Percentiles rank a stretch among this genome's conserved stretches.
Evolutionary conservation across 176 grass and related monocot species (phyloP).

Genomic region (Aegilops tauschii): DNA sequence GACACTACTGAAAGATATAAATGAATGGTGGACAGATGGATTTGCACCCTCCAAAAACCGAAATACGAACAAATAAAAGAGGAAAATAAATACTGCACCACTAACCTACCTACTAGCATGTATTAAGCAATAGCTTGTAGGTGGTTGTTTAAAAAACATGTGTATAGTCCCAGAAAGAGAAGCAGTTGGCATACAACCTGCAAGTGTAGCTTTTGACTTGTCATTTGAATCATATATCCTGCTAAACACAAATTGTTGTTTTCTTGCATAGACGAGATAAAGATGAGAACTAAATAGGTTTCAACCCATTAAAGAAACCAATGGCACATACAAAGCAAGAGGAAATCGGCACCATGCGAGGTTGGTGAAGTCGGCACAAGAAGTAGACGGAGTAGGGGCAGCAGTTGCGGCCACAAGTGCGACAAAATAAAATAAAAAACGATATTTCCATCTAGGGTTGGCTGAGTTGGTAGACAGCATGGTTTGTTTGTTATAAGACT

Average conservation of each 20-base stretch:
- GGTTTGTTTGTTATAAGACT: background rate
- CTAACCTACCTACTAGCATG: background rate
- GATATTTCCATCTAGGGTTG: background rate
- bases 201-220: background rate
- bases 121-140: background rate
- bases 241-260: background rate
- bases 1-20: background rate
- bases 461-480: background rate
- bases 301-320: background rate
- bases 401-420: background rate
- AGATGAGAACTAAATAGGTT: background rate
- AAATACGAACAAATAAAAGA: background rate
- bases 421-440: background rate
- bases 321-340: background rate
- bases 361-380: background rate
- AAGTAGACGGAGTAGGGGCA: background rate
- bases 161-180: background rate
- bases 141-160: background rate
- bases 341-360: background rate
- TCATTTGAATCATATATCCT: background rate
- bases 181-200: background rate
- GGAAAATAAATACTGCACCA: background rate
- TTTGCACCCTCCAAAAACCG: background rate
- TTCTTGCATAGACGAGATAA: background rate
- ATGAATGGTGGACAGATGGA: background rate